Base-by-base conservation (phyloP, 2,329 filamentous ascomycete species). In the Aureobasidium sp. region DNA sequence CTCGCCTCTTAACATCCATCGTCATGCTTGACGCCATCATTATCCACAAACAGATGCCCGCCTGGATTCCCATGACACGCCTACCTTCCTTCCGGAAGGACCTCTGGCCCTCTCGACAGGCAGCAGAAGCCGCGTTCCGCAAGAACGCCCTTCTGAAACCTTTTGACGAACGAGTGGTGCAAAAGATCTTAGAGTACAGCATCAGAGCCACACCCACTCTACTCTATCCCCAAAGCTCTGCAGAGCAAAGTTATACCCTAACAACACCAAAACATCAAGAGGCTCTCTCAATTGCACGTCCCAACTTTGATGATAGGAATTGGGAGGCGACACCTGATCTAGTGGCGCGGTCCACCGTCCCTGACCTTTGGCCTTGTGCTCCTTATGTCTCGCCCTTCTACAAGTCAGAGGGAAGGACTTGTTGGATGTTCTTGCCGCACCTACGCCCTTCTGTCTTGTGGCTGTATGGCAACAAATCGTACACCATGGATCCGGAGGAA, bases 181-280 rank as follows among this genome's bases (percentile, higher is more conserved):
- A 91, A 9, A 79, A 81, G 39, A 92, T 88, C 86, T 74, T 91
- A 47, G 67, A 83, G 62, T 80, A 89, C 70, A 92, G 91, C 12
- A 77, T 97, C 17, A 83, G 89, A n/a, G 81, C 87, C 17, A 79
- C 87, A 1, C 89, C 90, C 2, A 91, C 88, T 0, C 68, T 71
- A 9, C 70, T 87, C 13, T 82, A 85, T 70, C 83, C 84, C 0
- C 68, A 78, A 1, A 63, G 66, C 64, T 2, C 64, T 63, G 26
- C 61, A 62, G 8, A 42, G 32, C 74, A 75, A 15, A 75, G 80
- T 37, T 87, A 91, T 0, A 93, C 90, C 0, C 80, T 94, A 2
- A 83, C 84, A 1, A 97, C 93, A 0, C 87, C 90, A 0, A 91
- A 92, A 68, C 89, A 96, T 73, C 90, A 96, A 71, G 91, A 96